Percentiles rank a stretch among this genome's conserved stretches.
Evolutionary conservation across 1,284 basidiomycete genomes (phyloP).

Genomic region (Volvariella volvacea): DNA sequence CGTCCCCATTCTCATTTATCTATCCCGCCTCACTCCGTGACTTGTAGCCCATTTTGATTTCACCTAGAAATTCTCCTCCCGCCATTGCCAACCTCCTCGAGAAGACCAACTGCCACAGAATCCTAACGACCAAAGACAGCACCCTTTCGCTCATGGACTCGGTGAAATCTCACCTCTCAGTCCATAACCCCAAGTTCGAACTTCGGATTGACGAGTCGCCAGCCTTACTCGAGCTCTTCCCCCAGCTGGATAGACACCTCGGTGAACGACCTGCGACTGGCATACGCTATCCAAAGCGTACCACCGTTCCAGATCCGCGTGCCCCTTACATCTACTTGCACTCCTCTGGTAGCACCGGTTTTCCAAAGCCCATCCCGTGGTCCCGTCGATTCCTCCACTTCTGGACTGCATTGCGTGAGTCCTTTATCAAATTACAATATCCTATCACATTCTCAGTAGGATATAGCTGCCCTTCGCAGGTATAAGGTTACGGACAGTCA

Average conservation of each 20-base stretch:
- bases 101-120: slow-evolving; percentile 20
- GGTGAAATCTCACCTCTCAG: slow-evolving; percentile 9
- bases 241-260: slow-evolving; percentile 23
- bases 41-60: slow-evolving; percentile 29
- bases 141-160: slow-evolving; percentile 19
- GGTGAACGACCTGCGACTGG: too few species aligned
- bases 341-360: slow-evolving; percentile 30
- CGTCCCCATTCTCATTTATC: neutral
- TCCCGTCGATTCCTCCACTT: neutral
- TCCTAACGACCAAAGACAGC: slow-evolving; percentile 21
- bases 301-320: slow-evolving; percentile 7
- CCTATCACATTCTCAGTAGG: slow-evolving; percentile 11
- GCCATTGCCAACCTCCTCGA: slow-evolving; percentile 23
- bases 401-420: neutral
- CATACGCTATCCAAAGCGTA: too few species aligned
- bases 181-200: slow-evolving; percentile 7
- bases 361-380: slow-evolving; percentile 29
- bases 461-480: slow-evolving; percentile 13
- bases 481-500: slow-evolving; percentile 14
- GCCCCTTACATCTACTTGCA: slow-evolving; percentile 26
- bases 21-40: neutral
- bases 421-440: slow-evolving; percentile 8
- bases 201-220: slow-evolving; percentile 22
- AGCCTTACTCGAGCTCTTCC: slow-evolving; percentile 19
- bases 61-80: slow-evolving; percentile 22